These are phyloP conservation scores for Eleusine indica DNA, from an alignment of 176 grass and related monocot species.

Conservation along the genomic window DNA sequence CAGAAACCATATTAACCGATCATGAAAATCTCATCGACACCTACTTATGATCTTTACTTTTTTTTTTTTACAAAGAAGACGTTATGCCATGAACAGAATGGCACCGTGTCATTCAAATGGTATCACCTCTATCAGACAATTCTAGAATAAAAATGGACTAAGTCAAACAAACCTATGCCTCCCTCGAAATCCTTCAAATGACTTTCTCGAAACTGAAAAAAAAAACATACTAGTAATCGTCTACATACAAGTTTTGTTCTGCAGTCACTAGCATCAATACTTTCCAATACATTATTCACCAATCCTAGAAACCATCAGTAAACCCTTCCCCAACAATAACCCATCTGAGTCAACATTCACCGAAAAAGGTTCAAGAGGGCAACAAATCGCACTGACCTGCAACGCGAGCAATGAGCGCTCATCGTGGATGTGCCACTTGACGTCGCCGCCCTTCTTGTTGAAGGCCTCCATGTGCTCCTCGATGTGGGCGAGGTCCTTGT, in stretches of 20 bases:
- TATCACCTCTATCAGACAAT: background rate
- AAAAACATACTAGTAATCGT: background rate
- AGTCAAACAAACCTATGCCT: background rate
- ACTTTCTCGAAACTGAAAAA: background rate
- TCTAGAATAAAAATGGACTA: background rate
- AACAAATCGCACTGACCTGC: slow-evolving; percentile 50
- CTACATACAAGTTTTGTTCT: background rate
- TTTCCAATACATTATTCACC: background rate
- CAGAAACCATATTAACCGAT: background rate
- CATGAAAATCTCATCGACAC: background rate
- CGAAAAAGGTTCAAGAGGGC: background rate
- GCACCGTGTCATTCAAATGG: background rate
- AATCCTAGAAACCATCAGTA: background rate
- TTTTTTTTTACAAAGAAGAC: background rate
- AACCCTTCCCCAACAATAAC: background rate
- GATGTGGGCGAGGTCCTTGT: slow-evolving; percentile 93
- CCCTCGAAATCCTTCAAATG: too few species aligned
- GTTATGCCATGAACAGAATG: background rate
- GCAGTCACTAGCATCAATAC: background rate
- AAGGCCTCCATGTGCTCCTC: slow-evolving; percentile 82
- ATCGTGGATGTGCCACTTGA: slow-evolving; percentile 92
- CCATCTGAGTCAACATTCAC: background rate
- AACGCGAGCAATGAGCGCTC: slow-evolving; percentile 91
- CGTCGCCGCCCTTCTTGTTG: slow-evolving; percentile 73
- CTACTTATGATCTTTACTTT: background rate